Evolutionary conservation across 148 eudicot genomes (phyloP), one percentile per base, ranked within the genome.

Genomic region (Persicaria tinctoria): DNA sequence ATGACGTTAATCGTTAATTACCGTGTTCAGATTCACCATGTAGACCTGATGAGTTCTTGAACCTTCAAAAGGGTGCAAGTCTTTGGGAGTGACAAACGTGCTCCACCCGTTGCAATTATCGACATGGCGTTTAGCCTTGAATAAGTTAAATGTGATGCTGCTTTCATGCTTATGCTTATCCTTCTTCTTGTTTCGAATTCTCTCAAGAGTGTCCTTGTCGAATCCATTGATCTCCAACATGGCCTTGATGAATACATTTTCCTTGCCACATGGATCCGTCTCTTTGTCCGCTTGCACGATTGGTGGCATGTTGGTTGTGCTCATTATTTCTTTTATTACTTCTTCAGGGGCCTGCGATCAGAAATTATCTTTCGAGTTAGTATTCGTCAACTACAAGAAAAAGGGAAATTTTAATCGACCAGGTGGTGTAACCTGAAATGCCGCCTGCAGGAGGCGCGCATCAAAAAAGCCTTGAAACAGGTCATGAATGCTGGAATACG

Each of bases 381-480:
- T 4, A 57, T n/a, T 57, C 12, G 32, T 70, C 11, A 12, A 6
- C 20, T 49, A 5, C 14, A 14, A 27, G 11, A 0, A 0, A 27
- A 53, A 53, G 2, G 2, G 45, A 46, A 8, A 12, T 32, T 32
- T 32, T 32, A 32, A 32, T 32, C 41, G 41, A 0, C 3, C 41
- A 32, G 17, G 0, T 13, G 12, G 54, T 57, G 63, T 51, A 73
- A 93, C 98, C 89, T 84, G 80, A 68, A 94, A 91, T 12, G 90
- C 87, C 48, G 91, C 83, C 46, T 86, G 95, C 72, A 94, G 91
- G 56, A 88, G 81, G 75, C 74, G 77, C 64, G 78, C 82, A 66
- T 88, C 95, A 49, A 94, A 91, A 49, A 94, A 91, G 51, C 98
- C 97, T 18, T 87, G 88, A 68, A 94, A 74, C 55, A 90, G 72